A percentile compares a stretch with the other conserved stretches of the same genome.
Evolutionary conservation across 2,329 filamentous ascomycete genomes (phyloP).

Genomic region (Diaporthe humulicola): DNA sequence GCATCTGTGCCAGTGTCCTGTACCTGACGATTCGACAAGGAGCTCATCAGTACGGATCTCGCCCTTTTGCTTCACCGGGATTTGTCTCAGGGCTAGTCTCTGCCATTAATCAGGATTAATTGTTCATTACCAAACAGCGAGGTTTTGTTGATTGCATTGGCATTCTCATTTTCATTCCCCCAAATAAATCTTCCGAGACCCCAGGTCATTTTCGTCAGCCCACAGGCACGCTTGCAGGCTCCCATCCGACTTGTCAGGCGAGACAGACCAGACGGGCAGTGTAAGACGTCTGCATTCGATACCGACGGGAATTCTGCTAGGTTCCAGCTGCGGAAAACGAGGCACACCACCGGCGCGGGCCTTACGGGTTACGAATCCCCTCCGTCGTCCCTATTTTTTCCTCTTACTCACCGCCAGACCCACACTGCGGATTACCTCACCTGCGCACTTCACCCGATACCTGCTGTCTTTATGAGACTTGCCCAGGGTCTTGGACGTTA

Average conservation of each 20-base stretch:
- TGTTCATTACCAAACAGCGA: conserved; percentile 3
- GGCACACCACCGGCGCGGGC: conserved; percentile 14
- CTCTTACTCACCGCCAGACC: conserved; percentile 43
- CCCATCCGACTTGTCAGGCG: neutral
- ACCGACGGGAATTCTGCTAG: conserved; percentile 23
- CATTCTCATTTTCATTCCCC: neutral
- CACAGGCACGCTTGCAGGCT: conserved; percentile 5
- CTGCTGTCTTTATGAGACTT: conserved; percentile 14
- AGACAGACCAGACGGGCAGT: conserved; percentile 23
- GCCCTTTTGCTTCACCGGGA: neutral
- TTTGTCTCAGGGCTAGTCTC: conserved; percentile 12
- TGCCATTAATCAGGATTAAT: conserved; percentile 10
- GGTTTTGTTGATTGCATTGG: conserved; percentile 3
- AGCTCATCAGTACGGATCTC: neutral
- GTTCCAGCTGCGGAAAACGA: conserved; percentile 11
- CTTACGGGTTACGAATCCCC: conserved; percentile 3
- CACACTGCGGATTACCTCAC: conserved; percentile 35
- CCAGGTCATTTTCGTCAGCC: conserved; percentile 5
- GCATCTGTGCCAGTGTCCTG: neutral
- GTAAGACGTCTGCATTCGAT: conserved; percentile 6
- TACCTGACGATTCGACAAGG: neutral
- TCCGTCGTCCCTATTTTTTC: conserved; percentile 22
- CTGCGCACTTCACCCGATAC: conserved; percentile 7
- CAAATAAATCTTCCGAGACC: conserved; percentile 17
- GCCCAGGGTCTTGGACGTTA: conserved; percentile 29